Base-by-base conservation (phyloP, 768 basidiomycete species). In the Mycena albidolilacea region DNA sequence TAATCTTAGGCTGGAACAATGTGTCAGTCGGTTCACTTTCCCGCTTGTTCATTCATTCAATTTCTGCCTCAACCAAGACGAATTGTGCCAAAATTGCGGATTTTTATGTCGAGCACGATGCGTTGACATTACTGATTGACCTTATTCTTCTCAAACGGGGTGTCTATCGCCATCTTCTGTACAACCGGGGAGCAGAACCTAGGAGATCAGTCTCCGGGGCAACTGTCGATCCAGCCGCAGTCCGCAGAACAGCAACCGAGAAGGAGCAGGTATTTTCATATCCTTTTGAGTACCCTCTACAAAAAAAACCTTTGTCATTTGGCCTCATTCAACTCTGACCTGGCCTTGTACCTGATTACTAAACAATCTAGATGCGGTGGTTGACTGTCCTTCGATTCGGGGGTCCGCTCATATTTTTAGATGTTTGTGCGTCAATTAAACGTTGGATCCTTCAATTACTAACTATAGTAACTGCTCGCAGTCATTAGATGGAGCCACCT, bases 81-180 rank as follows among this genome's bases (percentile, higher is more conserved):
- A 67, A 21, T 38, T 67, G 48, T 48, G 38, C 63, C 59, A 60
- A 84, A 37, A 95, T 96, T 77, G 94, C 91, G 0, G 95, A 97
- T 81, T 94, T 94, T 69, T 96, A 96, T 76, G 93, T 96, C 71
- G 95, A 97, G 79, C 92, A 96, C 73, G 94, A 96, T 79, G 83
- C 86, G 0, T 82, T 96, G 71, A 92, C 90, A 1, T 83, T 96
- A 21, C 82, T 94, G 7, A 86, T 96, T 50, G 95, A 97, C 82
- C 86, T 97, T 2, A 92, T 96, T 63, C 86, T 96, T 30, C 86
- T 97, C 30, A 96, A 96, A 80, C 83, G 92, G 46, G 95, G 90
- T 14, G 95, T 96, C 4, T 96, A 93, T 78, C 87, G 92, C 19
- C 95, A 96, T 82, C 81, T 96, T 19, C 82, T 96, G 39, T 96